Evolutionary conservation across 2,329 filamentous ascomycete genomes (phyloP), one percentile per base, ranked within the genome.

Genomic region (Fusarium sarcochroum): DNA sequence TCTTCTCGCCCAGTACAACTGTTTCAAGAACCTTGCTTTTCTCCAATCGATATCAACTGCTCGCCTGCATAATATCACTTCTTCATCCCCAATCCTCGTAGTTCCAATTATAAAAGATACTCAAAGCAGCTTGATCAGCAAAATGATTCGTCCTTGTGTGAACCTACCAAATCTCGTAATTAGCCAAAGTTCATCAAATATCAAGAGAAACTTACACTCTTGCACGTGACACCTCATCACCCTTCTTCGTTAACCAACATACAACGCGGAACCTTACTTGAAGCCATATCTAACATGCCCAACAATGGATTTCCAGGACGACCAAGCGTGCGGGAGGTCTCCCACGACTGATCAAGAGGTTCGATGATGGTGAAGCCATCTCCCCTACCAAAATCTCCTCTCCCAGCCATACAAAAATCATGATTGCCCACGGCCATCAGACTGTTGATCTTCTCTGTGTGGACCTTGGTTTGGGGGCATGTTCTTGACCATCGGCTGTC

Each of bases 401-500:
- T 14, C 14, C 20, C 4, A 17, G 17, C 6, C 13, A 42, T 20
- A 41, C 9, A n/a, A 10, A 13, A 4, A 14, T 17, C 20, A 21
- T 15, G 18, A 6, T 11, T 9, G 52, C 15, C 11, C 14, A 7
- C 9, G 23, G 11, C 21, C 17, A 51, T 65, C 46, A 62, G 14
- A 45, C 21, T 18, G 25, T 17, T 37, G 52, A 6, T 15, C 50
- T 14, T 40, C 27, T 18, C 49, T 48, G 14, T 40, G 40, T 13
- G 40, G 7, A 15, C 20, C 17, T 9, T 42, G 45, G 11, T 37
- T 45, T 17, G 34, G 37, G 18, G 45, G 13, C 13, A 66, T 60
- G 35, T 27, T 18, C 15, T 61, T 65, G n/a, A 25, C 35, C 15
- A 23, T 41, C 20, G 62, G 45, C 32, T 68, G 68, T 21, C 77